phyloP scores from a whole-genome alignment of 2,329 filamentous ascomycete genomes.

The Ophiocordyceps australis region DNA sequence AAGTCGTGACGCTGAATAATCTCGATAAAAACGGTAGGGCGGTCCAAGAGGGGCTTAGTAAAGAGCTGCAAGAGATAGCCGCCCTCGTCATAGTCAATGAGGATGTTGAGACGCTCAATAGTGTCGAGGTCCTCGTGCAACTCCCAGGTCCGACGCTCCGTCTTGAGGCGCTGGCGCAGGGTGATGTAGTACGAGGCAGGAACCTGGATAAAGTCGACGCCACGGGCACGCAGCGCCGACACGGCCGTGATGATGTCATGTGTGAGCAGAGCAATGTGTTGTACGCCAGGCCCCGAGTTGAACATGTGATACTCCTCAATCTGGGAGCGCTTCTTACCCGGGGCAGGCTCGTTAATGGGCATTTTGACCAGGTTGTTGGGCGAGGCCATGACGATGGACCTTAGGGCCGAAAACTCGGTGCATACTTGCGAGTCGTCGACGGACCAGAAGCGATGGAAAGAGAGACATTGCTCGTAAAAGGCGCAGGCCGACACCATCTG shows the following conservation, averaged over 20 bases:
- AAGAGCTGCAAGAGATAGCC: conserved; percentile 69
- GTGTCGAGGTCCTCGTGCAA: conserved; percentile 67
- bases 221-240: conserved; percentile 60
- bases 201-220: conserved; percentile 84
- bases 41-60: conserved; percentile 80
- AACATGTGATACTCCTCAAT: conserved; percentile 90
- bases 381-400: conserved; percentile 78
- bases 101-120: conserved; percentile 61
- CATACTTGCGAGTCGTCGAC: conserved; percentile 87
- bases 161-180: conserved; percentile 56
- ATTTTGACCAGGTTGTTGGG: conserved; percentile 82
- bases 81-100: conserved; percentile 89
- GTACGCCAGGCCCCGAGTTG: conserved; percentile 77
- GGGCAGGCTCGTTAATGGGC: conserved; percentile 93
- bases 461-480: conserved; percentile 74
- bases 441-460: conserved; percentile 94
- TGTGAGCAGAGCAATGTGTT: conserved; percentile 83
- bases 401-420: conserved; percentile 81
- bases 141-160: conserved; percentile 37
- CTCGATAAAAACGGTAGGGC: conserved; percentile 89
- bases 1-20: conserved; percentile 89
- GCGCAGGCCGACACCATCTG: conserved; percentile 53
- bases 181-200: conserved; percentile 72
- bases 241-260: conserved; percentile 64
- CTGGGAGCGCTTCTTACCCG: conserved; percentile 78